Evolutionary conservation across 441 rosid genomes (phyloP), one percentile per base, ranked within the genome.

Genomic region (Mallotus japonicus): DNA sequence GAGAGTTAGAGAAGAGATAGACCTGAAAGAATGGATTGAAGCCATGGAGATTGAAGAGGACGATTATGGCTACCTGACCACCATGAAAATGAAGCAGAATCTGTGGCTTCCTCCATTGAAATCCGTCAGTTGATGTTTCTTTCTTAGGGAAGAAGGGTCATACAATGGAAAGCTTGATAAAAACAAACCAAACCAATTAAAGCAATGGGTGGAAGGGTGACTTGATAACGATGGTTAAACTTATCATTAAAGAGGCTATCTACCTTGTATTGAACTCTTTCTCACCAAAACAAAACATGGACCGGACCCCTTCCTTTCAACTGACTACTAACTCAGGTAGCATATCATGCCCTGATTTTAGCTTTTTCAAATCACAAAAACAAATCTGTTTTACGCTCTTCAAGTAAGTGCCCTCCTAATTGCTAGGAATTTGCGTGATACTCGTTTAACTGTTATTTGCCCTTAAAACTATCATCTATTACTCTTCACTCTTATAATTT

Each of bases 21-120:
- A 83, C 92, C 87, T 76, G 84, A 80, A 28, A 83, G 84, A 75
- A 75, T 77, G 14, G 78, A 73, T 68, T 78, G 84, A 46, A 85
- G 94, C 92, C 87, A 83, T 67, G 73, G 82, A 9, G 92, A 78
- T 37, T 78, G 83, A 11, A 73, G 75, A 40, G 70, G 83, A 19
- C 82, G 82, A 75, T 70, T 71, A 64, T 76, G 84, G 80, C 78
- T 70, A 69, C 78, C 88, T 61, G 77, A 78, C 79, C 88, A 69
- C 86, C 85, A 81, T 70, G 83, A 78, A 71, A 71, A 55, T 4
- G 77, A 47, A 34, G 77, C 57, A 32, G 76, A 72, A 9, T 34
- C 40, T 34, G 44, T 55, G 57, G 8, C 28, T n/a, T n/a, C 15
- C 7, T 65, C 53, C 53, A 37, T 34, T 20, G 24, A 40, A 20